Conservation (phyloP, 345 rosid species). For the Melaleuca quinquenervia region DNA sequence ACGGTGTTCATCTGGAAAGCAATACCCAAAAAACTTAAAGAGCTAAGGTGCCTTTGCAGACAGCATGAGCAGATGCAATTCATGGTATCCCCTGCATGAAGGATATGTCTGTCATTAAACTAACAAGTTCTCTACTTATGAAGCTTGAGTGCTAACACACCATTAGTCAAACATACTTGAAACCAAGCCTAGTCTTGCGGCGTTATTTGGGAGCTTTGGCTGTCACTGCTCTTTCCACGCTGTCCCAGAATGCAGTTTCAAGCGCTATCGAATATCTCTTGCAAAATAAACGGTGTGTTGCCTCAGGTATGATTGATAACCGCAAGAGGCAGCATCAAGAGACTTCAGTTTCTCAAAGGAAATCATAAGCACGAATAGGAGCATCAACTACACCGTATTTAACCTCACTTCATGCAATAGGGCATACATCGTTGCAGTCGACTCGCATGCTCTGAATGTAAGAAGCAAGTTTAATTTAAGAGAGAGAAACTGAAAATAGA, state of each 20-base stretch:
- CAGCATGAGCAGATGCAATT: background rate
- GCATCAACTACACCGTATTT: background rate
- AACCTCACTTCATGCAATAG: background rate
- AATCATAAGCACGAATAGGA: background rate
- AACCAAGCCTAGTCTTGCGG: background rate
- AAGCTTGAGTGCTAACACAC: background rate
- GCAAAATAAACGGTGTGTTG: background rate
- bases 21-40: background rate
- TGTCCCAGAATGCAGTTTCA: conserved; percentile 13
- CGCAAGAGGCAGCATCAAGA: background rate
- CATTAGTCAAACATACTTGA: background rate
- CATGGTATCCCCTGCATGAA: background rate
- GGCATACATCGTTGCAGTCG: background rate
- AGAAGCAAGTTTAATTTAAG: background rate
- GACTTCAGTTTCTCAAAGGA: background rate
- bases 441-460: background rate
- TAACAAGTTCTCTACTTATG: background rate
- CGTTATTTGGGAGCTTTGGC: background rate
- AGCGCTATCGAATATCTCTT: conserved; percentile 26
- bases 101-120: background rate
- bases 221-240: background rate
- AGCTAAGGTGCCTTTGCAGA: background rate
- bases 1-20: background rate
- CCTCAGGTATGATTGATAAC: background rate
- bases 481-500: too few species aligned